Evolutionary conservation across 208 protist species (phyloP).

Genomic region (Acanthamoeba comandoni): DNA sequence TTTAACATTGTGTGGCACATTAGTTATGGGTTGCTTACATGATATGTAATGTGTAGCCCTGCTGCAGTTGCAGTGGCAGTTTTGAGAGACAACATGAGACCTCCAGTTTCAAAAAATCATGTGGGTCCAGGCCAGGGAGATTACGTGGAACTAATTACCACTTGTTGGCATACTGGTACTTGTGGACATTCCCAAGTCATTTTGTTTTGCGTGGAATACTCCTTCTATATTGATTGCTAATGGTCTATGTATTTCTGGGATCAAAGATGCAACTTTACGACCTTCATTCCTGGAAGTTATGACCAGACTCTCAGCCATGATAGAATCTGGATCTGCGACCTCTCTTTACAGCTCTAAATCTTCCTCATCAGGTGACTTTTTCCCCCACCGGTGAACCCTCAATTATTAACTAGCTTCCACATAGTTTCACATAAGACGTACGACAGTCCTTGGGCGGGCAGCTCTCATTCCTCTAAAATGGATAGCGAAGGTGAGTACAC

Average conservation of each 20-base stretch:
- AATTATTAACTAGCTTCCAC: too few relatives aligned
- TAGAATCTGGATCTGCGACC: background rate
- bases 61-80: slow-evolving; percentile 54
- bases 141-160: slow-evolving; percentile 45
- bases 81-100: slow-evolving; percentile 41
- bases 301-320: slow-evolving; percentile 31
- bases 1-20: background rate
- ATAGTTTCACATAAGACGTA: too few relatives aligned
- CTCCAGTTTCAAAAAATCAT: background rate
- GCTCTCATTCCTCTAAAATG: too few relatives aligned
- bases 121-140: slow-evolving; percentile 1
- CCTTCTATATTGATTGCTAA: too few relatives aligned
- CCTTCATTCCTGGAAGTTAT: slow-evolving; percentile 72
- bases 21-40: background rate
- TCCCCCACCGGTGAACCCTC: too few relatives aligned
- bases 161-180: slow-evolving; percentile 10
- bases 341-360: background rate
- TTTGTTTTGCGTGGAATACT: too few relatives aligned
- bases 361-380: background rate
- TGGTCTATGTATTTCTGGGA: too few relatives aligned
- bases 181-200: too few relatives aligned
- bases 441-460: too few relatives aligned
- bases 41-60: background rate
- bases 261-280: background rate
- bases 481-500: too few relatives aligned